Evolutionary conservation across 1,139 yeast species (phyloP).

Genomic region (Yamadazyma spencermartinsiae): DNA sequence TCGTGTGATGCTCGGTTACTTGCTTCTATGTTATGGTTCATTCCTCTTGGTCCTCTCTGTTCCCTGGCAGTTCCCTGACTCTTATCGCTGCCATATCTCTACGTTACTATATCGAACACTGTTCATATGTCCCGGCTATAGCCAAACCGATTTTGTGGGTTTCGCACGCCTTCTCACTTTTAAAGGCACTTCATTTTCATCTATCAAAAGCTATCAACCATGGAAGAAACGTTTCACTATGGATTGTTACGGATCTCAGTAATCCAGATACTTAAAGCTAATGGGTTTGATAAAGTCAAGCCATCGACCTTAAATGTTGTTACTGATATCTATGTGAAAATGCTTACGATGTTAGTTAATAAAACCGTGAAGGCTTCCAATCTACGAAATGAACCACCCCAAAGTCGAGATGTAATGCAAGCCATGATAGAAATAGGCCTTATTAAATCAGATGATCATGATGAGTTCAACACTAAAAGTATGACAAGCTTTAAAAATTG

Average conservation of each 20-base stretch:
- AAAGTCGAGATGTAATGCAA: slow-evolving; percentile 58
- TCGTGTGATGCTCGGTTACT: too few relatives aligned
- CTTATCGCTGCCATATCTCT: too few relatives aligned
- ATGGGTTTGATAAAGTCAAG: slow-evolving; percentile 71
- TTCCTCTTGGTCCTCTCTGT: too few relatives aligned
- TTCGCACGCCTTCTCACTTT: not conserved
- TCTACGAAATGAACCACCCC: slow-evolving; percentile 23
- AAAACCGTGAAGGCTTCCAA: slow-evolving; percentile 34
- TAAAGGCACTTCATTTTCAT: too few relatives aligned
- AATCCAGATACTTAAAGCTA: slow-evolving; percentile 64
- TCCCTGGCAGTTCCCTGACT: too few relatives aligned
- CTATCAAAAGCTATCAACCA: slow-evolving; percentile 10
- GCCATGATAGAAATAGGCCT: slow-evolving; percentile 59
- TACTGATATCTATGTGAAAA: slow-evolving; percentile 63
- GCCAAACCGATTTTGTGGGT: too few relatives aligned
- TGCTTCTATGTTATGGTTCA: too few relatives aligned
- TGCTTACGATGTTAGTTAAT: slow-evolving; percentile 46
- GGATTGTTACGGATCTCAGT: slow-evolving; percentile 62
- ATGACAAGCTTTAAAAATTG: slow-evolving; percentile 39
- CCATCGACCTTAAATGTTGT: slow-evolving; percentile 61
- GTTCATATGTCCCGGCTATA: too few relatives aligned
- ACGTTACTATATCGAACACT: too few relatives aligned
- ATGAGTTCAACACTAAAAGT: slow-evolving; percentile 38
- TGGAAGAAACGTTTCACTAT: slow-evolving; percentile 51
- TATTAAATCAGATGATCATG: slow-evolving; percentile 22